phyloP scores from a whole-genome alignment of 257 asterid genomes.

The Nicotiana sylvestris region DNA sequence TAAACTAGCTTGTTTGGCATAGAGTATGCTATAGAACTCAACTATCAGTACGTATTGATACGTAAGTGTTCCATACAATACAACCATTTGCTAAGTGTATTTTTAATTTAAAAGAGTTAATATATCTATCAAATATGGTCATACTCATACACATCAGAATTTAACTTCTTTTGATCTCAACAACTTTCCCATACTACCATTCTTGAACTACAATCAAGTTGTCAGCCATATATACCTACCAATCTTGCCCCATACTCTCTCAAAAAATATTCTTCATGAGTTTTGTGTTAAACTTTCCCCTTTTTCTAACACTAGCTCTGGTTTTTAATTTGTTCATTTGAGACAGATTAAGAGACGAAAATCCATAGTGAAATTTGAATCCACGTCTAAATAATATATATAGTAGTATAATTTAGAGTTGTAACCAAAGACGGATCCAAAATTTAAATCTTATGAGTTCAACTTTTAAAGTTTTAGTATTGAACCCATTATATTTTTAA shows the following conservation, averaged over 20 bases:
- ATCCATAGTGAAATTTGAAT: neutral
- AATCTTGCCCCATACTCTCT: neutral
- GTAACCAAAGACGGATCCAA: too few species aligned
- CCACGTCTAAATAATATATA: too few species aligned
- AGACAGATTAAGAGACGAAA: neutral
- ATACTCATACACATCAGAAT: neutral
- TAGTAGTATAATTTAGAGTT: too few species aligned
- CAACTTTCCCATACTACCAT: neutral
- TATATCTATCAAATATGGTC: neutral
- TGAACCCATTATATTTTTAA: too few species aligned
- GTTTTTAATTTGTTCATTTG: neutral
- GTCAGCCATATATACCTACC: neutral
- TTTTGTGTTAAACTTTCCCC: neutral
- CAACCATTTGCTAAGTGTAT: too few species aligned
- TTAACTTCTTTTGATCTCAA: neutral
- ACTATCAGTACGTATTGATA: too few species aligned
- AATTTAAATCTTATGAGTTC: too few species aligned
- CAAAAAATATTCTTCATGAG: neutral
- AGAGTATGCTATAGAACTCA: too few species aligned
- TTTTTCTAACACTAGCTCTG: neutral
- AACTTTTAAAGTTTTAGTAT: too few species aligned
- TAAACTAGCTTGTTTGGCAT: too few species aligned
- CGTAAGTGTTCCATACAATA: too few species aligned
- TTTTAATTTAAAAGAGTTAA: too few species aligned
- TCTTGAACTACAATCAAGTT: neutral